Percentiles rank a stretch among this genome's conserved stretches.
These are phyloP conservation scores for Chaetomiaceae sp. DNA, from an alignment of 2,329 filamentous ascomycete genomes.

Conservation along the genomic window DNA sequence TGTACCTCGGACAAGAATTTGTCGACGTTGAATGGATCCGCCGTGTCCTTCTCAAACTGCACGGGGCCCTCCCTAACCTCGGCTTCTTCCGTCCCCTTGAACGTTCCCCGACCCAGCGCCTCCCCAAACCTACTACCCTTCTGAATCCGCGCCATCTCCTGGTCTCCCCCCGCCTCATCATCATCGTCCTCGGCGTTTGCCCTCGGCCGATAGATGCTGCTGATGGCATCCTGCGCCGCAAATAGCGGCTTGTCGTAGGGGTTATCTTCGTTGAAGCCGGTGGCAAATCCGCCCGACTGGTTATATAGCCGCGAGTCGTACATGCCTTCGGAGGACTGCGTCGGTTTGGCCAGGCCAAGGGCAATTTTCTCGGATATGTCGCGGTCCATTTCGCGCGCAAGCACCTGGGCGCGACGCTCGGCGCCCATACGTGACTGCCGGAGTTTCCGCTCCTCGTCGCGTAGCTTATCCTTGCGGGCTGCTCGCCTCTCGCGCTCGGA, in stretches of 20 bases:
- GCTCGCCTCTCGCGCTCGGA: slow-evolving; percentile 72
- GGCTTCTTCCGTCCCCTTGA: slow-evolving; percentile 78
- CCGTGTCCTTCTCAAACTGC: slow-evolving; percentile 82
- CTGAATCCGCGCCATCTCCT: slow-evolving; percentile 82
- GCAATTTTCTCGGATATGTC: slow-evolving; percentile 98
- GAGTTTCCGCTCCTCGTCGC: slow-evolving; percentile 83
- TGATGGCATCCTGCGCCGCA: slow-evolving; percentile 90
- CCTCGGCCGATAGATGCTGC: slow-evolving; percentile 83
- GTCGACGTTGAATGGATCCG: slow-evolving; percentile 90
- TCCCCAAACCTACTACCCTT: slow-evolving; percentile 80
- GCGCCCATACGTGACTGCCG: slow-evolving; percentile 94
- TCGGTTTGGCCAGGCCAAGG: slow-evolving; percentile 89
- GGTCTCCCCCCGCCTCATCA: slow-evolving; percentile 73
- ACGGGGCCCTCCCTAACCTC: slow-evolving; percentile 89
- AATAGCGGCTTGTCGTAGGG: slow-evolving; percentile 96
- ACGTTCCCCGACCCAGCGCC: slow-evolving; percentile 81
- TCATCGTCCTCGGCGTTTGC: slow-evolving; percentile 71
- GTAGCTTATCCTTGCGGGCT: slow-evolving; percentile 69
- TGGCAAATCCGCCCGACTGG: slow-evolving; percentile 83
- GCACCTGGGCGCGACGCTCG: slow-evolving; percentile 83
- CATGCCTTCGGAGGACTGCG: slow-evolving; percentile 88
- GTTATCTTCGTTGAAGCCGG: slow-evolving; percentile 96
- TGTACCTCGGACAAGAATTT: slow-evolving; percentile 82
- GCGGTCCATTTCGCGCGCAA: slow-evolving; percentile 91
- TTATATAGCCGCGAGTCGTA: slow-evolving; percentile 96